Evolutionary conservation across 2,329 filamentous ascomycete genomes (phyloP), one percentile per base, ranked within the genome.

Genomic region (Colletotrichum somersetense): DNA sequence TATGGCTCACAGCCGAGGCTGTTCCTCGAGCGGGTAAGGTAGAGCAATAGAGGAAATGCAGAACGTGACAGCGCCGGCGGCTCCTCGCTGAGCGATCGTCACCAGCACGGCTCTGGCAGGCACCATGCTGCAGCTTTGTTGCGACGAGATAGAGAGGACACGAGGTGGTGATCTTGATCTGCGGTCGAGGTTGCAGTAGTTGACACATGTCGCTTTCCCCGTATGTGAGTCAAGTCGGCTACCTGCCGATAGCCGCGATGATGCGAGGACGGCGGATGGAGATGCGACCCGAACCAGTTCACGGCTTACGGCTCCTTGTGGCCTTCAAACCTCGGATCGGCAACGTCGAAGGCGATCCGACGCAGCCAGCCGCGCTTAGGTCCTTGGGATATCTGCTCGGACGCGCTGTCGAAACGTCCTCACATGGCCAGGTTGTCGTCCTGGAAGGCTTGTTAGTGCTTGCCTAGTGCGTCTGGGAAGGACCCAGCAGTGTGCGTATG

Each of bases 111-210:
- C 44, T 33, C 33, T n/a, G 46, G 8, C 5, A 40, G 14, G 16
- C 46, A 16, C 61, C 68, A 52, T n/a, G 50, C 42, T 33, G 50
- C 42, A 50, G 56, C 33, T 56, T 62, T 33, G 38, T 30, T 50
- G 26, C 40, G 55, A 65, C 23, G 53, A 61, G 66, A 61, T 69
- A 46, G 59, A 48, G 48, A 72, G 26, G 40, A 56, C 33, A 55
- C 35, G 33, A 59, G 52, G 20, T 30, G 35, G 16, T n/a, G 33
- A 57, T 2, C 55, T 23, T n/a, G 63, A 44, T 67, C 56, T 48
- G 63, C 56, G 57, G 26, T 35, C 35, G 20, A 55, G 38, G 16
- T 57, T 18, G 35, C 6, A 12, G 40, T 33, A 38, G 59, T 16
- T 38, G 44, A 26, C n/a, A 26, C n/a, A 57, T 4, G 35, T 42